These are phyloP conservation scores for Cotoneaster glaucophyllus DNA, from an alignment of 306 rosid genomes.

Conservation along the genomic window DNA sequence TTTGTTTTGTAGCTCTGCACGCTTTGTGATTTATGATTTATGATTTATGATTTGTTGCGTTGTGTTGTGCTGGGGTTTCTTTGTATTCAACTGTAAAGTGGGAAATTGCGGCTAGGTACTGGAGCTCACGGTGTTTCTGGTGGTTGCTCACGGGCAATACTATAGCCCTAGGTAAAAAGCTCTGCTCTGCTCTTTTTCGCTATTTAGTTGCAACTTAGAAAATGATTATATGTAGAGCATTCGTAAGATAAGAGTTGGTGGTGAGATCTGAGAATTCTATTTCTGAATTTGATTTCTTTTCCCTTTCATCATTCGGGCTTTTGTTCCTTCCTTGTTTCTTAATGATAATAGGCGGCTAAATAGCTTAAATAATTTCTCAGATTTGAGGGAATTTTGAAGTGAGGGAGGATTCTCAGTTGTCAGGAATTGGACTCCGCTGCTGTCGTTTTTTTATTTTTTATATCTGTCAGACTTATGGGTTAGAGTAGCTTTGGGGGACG, in stretches of 20 bases:
- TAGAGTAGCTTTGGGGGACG: slow-evolving; percentile 37
- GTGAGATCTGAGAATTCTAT: slow-evolving; percentile 1
- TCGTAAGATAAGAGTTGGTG: background rate
- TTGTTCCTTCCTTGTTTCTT: background rate
- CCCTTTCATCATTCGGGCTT: background rate
- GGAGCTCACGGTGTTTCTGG: slow-evolving; percentile 4
- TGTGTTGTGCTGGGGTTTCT: background rate
- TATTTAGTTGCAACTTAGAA: background rate
- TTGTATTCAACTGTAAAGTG: background rate
- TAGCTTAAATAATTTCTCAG: background rate
- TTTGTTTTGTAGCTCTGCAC: too few species aligned
- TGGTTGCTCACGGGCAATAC: background rate
- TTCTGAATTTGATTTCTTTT: background rate
- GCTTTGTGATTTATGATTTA: background rate
- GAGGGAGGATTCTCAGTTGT: slow-evolving; percentile 3
- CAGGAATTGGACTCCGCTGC: slow-evolving; percentile 22
- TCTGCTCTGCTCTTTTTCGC: background rate
- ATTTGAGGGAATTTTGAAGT: background rate
- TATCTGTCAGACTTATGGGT: slow-evolving; percentile 25
- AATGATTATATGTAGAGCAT: background rate
- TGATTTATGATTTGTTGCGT: background rate
- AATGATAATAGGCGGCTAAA: background rate
- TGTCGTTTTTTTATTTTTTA: background rate
- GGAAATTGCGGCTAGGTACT: background rate
- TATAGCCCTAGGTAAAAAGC: background rate